Conservation (phyloP, 768 basidiomycete genomes). For the Tylopilus sp. region DNA sequence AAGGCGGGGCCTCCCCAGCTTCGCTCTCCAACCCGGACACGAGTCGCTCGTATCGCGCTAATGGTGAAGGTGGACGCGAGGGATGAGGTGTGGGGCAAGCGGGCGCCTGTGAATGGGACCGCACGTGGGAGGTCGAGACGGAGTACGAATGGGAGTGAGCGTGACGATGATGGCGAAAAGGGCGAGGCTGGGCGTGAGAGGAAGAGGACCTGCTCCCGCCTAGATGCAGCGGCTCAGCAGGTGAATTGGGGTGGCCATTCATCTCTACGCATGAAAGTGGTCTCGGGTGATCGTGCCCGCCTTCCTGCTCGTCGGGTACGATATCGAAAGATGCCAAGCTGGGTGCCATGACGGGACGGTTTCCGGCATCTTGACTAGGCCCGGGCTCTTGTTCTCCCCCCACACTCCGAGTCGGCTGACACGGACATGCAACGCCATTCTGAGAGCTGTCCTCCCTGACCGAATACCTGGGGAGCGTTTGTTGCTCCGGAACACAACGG, state of each 20-base stretch:
- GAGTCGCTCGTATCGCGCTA: slow-evolving; percentile 70
- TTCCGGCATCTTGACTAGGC: slow-evolving; percentile 5
- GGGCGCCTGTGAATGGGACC: background rate
- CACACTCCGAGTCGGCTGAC: slow-evolving; percentile 22
- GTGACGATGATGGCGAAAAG: background rate
- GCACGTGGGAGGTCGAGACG: background rate
- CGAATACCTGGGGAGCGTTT: slow-evolving; percentile 74
- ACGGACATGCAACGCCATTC: slow-evolving; percentile 40
- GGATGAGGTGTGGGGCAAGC: slow-evolving; percentile 1
- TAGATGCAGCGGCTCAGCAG: background rate
- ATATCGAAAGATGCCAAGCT: slow-evolving; percentile 29
- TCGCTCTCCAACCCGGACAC: slow-evolving; percentile 85
- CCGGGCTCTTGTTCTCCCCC: background rate
- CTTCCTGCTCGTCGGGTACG: background rate
- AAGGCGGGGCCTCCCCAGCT: slow-evolving; percentile 80
- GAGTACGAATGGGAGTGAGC: background rate
- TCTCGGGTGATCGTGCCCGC: background rate
- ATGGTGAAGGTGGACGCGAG: slow-evolving; percentile 20
- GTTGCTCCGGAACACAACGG: slow-evolving; percentile 79
- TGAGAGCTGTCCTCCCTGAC: slow-evolving; percentile 16
- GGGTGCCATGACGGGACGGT: slow-evolving; percentile 31
- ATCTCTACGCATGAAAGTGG: background rate
- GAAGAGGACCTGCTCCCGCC: background rate
- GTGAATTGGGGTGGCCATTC: background rate
- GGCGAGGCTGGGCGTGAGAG: background rate